These are phyloP conservation scores for Collybia mongolica DNA, from an alignment of 768 basidiomycete genomes.

Conservation along the genomic window DNA sequence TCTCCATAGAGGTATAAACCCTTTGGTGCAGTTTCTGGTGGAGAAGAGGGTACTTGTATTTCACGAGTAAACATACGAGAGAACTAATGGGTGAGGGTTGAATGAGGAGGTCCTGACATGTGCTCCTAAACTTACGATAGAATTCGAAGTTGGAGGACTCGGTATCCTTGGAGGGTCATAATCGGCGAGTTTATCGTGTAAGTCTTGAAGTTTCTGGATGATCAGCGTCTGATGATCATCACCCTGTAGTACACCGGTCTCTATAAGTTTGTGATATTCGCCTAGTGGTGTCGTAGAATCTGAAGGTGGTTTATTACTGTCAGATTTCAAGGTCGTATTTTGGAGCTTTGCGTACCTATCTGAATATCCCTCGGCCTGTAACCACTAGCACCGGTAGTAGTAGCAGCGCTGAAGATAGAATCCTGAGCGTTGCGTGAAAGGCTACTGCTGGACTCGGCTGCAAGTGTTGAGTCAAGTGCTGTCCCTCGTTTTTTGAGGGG, in stretches of 20 bases:
- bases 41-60: constrained; percentile 30
- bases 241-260: constrained; percentile 53
- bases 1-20: constrained; percentile 95
- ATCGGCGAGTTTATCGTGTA: constrained; percentile 67
- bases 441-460: constrained; percentile 24
- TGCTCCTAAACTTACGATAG: constrained; percentile 31
- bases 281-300: constrained; percentile 32
- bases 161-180: constrained; percentile 74
- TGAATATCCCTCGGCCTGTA: too few relatives aligned
- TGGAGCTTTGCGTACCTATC: too few relatives aligned
- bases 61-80: constrained; percentile 46
- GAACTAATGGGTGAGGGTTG: constrained; percentile 27
- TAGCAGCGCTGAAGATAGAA: constrained; percentile 16
- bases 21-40: constrained; percentile 63
- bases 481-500: constrained; percentile 18
- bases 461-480: constrained; percentile 34
- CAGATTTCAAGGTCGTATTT: too few relatives aligned
- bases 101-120: constrained; percentile 25
- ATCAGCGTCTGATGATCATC: constrained; percentile 87
- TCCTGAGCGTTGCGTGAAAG: constrained; percentile 21
- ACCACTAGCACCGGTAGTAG: not conserved
- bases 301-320: too few relatives aligned
- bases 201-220: constrained; percentile 74
- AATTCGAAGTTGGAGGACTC: constrained; percentile 33
- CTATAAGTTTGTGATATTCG: constrained; percentile 46